phyloP scores from a whole-genome alignment of 179 eudicot species.

The Gypsophila paniculata region DNA sequence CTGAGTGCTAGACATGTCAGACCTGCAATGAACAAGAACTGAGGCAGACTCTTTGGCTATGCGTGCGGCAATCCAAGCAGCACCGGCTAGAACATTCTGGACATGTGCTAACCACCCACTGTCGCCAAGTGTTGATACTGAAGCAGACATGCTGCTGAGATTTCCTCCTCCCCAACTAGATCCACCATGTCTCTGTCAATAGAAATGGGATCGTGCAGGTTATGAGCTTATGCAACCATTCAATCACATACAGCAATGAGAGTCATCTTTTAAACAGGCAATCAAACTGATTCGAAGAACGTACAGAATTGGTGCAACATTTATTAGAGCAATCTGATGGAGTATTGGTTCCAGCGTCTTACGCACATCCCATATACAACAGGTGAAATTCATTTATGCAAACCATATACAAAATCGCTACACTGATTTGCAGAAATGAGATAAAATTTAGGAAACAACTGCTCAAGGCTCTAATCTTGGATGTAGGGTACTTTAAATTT shows the following conservation, averaged over 20 bases:
- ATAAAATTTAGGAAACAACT: not conserved
- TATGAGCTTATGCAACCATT: conserved; percentile 16
- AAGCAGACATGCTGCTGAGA: conserved; percentile 98
- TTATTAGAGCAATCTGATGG: conserved; percentile 1
- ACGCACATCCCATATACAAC: not conserved
- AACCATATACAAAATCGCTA: not conserved
- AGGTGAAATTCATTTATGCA: not conserved
- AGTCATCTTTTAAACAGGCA: not conserved
- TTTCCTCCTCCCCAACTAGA: conserved; percentile 98
- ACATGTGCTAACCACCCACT: conserved; percentile 97
- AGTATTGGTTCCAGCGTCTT: not conserved
- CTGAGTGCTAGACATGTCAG: conserved; percentile 5
- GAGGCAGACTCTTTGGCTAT: conserved; percentile 86
- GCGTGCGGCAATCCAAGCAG: conserved; percentile 99
- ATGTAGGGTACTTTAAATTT: not conserved
- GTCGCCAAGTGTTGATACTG: conserved; percentile 96
- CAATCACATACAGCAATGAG: not conserved
- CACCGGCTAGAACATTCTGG: conserved; percentile 90
- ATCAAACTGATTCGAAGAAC: not conserved
- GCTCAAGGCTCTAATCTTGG: not conserved
- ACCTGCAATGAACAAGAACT: conserved; percentile 99
- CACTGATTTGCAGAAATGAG: not conserved
- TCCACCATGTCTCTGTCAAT: conserved; percentile 85
- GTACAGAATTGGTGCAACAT: not conserved
- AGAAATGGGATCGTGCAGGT: conserved; percentile 15